These are phyloP conservation scores for Pseudogymnoascus sp. DNA, from an alignment of 2,329 filamentous ascomycete genomes.

Conservation along the genomic window DNA sequence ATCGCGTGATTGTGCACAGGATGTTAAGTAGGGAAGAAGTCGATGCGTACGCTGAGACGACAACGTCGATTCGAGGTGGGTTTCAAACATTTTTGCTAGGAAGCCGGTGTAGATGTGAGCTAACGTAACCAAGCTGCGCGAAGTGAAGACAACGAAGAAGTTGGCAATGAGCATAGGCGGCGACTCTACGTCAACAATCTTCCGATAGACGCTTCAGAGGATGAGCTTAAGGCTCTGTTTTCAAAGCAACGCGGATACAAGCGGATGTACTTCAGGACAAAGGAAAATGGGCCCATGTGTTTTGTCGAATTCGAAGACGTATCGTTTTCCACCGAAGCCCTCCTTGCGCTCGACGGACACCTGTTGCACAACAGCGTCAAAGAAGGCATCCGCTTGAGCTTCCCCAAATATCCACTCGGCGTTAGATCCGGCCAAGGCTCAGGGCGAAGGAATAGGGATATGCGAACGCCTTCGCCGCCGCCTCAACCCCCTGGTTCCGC, in stretches of 20 bases:
- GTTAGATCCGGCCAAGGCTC: conserved; percentile 68
- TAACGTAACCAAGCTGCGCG: not conserved
- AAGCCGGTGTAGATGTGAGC: not conserved
- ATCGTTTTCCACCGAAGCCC: conserved; percentile 81
- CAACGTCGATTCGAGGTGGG: conserved; percentile 72
- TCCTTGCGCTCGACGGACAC: conserved; percentile 83
- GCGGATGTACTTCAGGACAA: conserved; percentile 87
- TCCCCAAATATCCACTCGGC: conserved; percentile 93
- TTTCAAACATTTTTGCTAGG: conserved; percentile 11
- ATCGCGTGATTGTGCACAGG: conserved; percentile 86
- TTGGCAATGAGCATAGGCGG: not conserved
- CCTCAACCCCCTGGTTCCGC: no score
- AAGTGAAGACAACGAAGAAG: not conserved
- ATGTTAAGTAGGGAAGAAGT: conserved; percentile 87
- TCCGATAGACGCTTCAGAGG: conserved; percentile 84
- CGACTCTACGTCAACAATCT: conserved; percentile 89
- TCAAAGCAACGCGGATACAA: conserved; percentile 93
- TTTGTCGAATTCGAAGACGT: conserved; percentile 98
- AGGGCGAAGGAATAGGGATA: not conserved
- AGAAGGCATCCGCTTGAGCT: conserved; percentile 89
- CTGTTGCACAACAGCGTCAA: conserved; percentile 86
- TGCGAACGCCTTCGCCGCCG: no score
- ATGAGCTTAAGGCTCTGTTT: conserved; percentile 90
- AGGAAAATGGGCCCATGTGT: conserved; percentile 95
- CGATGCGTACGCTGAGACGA: conserved; percentile 74